Evolutionary conservation across 148 eudicot genomes (phyloP).

Genomic region (Camellia sinensis): DNA sequence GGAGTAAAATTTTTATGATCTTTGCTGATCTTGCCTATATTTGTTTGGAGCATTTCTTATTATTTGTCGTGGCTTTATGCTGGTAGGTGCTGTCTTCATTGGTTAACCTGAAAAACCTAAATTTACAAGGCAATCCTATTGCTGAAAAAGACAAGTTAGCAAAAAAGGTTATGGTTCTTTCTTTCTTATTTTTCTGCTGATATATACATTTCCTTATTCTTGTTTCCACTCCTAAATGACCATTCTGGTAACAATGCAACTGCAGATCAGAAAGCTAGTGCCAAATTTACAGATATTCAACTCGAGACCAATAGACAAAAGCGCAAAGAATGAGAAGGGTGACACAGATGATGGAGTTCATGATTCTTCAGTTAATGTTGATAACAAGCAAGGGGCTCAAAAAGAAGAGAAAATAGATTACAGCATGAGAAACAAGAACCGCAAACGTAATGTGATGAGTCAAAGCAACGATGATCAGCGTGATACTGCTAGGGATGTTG

Average conservation of each 20-base stretch:
- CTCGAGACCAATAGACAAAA: constrained; percentile 59
- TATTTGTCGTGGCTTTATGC: constrained; percentile 17
- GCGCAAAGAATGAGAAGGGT: constrained; percentile 31
- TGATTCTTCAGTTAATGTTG: constrained; percentile 21
- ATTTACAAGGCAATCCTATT: constrained; percentile 79
- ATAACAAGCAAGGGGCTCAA: neutral
- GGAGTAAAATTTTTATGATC: neutral
- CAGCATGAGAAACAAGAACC: constrained; percentile 5
- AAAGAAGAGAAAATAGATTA: constrained; percentile 1
- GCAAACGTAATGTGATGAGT: neutral
- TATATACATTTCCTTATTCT: neutral
- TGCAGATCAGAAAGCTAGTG: constrained; percentile 71
- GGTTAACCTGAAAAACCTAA: constrained; percentile 60
- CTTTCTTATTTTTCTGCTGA: neutral
- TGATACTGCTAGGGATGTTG: constrained; percentile 5
- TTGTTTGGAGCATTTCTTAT: neutral
- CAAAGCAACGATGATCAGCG: neutral
- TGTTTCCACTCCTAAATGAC: neutral
- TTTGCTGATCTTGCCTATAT: neutral
- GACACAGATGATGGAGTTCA: constrained; percentile 32
- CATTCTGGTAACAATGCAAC: constrained; percentile 16
- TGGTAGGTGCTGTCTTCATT: constrained; percentile 72
- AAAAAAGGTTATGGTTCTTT: constrained; percentile 47
- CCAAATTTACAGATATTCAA: constrained; percentile 73
- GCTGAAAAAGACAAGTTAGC: constrained; percentile 68